phyloP scores from a whole-genome alignment of 1,139 yeast species.

The Sugiyamaella japonica region DNA sequence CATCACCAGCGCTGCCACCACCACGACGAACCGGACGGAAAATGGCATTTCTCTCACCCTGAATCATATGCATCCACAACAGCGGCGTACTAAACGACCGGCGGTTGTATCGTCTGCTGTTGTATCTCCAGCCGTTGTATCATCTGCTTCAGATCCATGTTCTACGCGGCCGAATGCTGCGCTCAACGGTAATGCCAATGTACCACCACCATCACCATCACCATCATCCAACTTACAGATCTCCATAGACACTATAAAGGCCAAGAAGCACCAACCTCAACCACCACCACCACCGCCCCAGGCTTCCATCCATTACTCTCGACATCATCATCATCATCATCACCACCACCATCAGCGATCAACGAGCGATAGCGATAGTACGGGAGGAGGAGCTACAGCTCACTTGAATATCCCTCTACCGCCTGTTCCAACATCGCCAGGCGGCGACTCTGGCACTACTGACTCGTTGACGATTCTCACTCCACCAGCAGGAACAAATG shows the following conservation, averaged over 20 bases:
- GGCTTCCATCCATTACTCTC: not conserved
- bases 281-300: not conserved
- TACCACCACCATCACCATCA: not conserved
- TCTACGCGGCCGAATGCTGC: not conserved
- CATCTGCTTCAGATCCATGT: not conserved
- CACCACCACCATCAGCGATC: not conserved
- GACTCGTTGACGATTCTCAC: not conserved
- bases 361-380: not conserved
- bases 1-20: not conserved
- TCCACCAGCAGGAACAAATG: constrained; percentile 7
- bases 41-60: not conserved
- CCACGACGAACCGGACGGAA: not conserved
- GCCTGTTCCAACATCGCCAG: constrained; percentile 1
- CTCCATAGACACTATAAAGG: not conserved
- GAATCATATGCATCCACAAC: not conserved
- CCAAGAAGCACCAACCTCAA: constrained; percentile 1
- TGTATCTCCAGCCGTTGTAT: not conserved
- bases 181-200: not conserved
- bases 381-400: not conserved
- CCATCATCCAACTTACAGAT: not conserved
- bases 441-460: not conserved
- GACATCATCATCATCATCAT: not conserved
- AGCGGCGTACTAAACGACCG: constrained; percentile 5
- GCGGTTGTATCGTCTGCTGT: not conserved
- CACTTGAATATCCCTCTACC: constrained; percentile 11